A percentile compares a stretch with the other conserved stretches of the same genome.
These are phyloP conservation scores for Aplosporella prunicola DNA, from an alignment of 2,329 filamentous ascomycete species.

Conservation along the genomic window DNA sequence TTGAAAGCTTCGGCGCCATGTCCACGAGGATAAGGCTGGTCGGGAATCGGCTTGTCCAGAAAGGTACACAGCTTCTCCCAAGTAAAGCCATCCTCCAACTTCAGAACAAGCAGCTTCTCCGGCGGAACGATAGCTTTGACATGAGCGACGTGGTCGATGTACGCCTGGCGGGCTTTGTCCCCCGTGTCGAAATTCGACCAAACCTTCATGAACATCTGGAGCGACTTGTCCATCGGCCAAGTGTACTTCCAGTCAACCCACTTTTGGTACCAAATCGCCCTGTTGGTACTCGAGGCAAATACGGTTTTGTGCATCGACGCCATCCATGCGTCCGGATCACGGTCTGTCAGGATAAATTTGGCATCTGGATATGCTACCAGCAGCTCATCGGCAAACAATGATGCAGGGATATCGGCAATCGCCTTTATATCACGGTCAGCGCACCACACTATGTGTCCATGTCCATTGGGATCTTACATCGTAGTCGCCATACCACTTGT, in stretches of 20 bases:
- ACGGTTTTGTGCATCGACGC: conserved; percentile 9
- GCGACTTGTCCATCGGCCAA: not conserved
- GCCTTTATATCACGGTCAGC: no score
- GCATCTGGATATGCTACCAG: conserved; percentile 15
- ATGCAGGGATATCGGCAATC: conserved; percentile 13
- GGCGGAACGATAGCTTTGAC: conserved; percentile 16
- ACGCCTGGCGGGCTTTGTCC: conserved; percentile 3
- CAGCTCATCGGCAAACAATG: conserved; percentile 15
- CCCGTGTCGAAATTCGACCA: not conserved
- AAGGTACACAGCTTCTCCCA: conserved; percentile 25
- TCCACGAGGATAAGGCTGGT: conserved; percentile 10
- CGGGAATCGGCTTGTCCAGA: conserved; percentile 17
- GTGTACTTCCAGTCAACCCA: not conserved
- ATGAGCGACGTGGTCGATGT: conserved; percentile 11
- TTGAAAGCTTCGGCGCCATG: not conserved
- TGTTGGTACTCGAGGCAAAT: not conserved
- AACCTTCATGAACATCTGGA: not conserved
- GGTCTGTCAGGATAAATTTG: conserved; percentile 16
- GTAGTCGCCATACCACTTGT: conserved; percentile 25
- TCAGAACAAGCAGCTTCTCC: conserved; percentile 21
- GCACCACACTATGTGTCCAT: no score
- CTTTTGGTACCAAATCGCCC: not conserved
- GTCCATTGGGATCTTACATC: not conserved
- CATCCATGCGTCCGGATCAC: conserved; percentile 7
- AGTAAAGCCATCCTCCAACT: conserved; percentile 14